Conservation (phyloP, 441 rosid species). For the Erodium moschatum region DNA sequence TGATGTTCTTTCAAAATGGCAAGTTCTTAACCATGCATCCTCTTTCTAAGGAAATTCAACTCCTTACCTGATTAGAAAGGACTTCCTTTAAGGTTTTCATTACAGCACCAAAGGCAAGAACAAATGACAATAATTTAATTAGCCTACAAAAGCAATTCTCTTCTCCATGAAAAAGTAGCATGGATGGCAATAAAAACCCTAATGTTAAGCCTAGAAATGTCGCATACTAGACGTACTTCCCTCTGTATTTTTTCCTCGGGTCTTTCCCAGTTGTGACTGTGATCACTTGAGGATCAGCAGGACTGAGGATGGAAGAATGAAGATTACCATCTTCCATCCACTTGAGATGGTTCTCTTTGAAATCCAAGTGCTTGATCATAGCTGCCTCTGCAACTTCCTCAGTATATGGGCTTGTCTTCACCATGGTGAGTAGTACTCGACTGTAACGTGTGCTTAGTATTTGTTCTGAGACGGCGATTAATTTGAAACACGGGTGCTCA, state of each 20-base stretch:
- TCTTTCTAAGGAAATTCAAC: too few species aligned
- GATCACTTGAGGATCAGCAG: conserved; percentile 32
- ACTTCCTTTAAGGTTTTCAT: background rate
- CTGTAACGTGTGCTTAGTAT: conserved; percentile 79
- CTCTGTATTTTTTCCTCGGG: conserved; percentile 69
- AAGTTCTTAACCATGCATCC: too few species aligned
- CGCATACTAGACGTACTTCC: conserved; percentile 54
- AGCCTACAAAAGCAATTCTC: background rate
- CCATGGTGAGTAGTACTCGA: conserved; percentile 76
- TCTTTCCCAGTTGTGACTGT: conserved; percentile 36
- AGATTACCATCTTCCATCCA: conserved; percentile 92
- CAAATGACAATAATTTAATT: background rate
- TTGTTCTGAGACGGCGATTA: conserved; percentile 73
- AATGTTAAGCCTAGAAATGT: background rate
- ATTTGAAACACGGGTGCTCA: conserved; percentile 68
- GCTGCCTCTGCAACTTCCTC: conserved; percentile 59
- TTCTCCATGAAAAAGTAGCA: background rate
- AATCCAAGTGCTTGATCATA: conserved; percentile 57
- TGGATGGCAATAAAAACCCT: background rate
- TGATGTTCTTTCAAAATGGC: too few species aligned
- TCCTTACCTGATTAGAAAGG: too few species aligned
- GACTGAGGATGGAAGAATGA: conserved; percentile 70
- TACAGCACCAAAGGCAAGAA: conserved; percentile 2
- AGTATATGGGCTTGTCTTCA: conserved; percentile 53
- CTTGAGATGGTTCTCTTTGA: conserved; percentile 75